These are phyloP conservation scores for Dissophora ornata DNA, from an alignment of 192 early-diverging fungal genomes.

Conservation along the genomic window DNA sequence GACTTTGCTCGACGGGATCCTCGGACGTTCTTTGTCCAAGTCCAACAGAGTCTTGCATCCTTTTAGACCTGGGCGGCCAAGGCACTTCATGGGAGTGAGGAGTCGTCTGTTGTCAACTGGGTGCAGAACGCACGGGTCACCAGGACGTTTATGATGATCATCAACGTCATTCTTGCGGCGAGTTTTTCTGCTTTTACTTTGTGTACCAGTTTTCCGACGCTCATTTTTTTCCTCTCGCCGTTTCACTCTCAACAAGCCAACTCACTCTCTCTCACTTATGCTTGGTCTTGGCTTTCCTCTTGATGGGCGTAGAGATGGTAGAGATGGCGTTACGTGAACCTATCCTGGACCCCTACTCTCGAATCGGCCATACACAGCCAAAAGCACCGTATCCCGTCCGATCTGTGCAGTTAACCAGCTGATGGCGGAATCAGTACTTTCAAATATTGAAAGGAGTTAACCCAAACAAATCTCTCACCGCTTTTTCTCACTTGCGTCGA, in stretches of 20 bases:
- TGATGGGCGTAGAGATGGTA: slow-evolving; percentile 34
- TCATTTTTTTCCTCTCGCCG: background rate
- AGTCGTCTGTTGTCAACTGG: slow-evolving; percentile 19
- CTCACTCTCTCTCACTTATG: background rate
- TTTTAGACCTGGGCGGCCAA: slow-evolving; percentile 28
- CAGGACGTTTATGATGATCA: slow-evolving; percentile 18
- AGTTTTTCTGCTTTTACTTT: slow-evolving; percentile 4
- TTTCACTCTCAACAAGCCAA: background rate
- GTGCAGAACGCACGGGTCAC: slow-evolving; percentile 30
- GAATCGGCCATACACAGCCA: too few species aligned
- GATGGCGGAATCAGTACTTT: too few species aligned
- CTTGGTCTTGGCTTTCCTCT: slow-evolving; percentile 15
- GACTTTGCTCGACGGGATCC: slow-evolving; percentile 11
- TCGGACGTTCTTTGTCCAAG: slow-evolving; percentile 10
- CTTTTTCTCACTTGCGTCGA: too few species aligned
- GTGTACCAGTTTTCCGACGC: slow-evolving; percentile 1
- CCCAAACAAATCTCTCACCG: too few species aligned
- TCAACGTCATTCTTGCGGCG: slow-evolving; percentile 25
- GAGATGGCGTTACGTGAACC: slow-evolving; percentile 37
- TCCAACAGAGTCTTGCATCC: slow-evolving; percentile 14
- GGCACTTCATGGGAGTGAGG: background rate
- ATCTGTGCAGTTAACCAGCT: too few species aligned
- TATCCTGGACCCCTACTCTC: too few species aligned
- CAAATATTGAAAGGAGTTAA: too few species aligned
- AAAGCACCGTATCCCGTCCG: too few species aligned